Conservation (phyloP, 2,329 filamentous ascomycete species). For the Exophiala oligosperma region DNA sequence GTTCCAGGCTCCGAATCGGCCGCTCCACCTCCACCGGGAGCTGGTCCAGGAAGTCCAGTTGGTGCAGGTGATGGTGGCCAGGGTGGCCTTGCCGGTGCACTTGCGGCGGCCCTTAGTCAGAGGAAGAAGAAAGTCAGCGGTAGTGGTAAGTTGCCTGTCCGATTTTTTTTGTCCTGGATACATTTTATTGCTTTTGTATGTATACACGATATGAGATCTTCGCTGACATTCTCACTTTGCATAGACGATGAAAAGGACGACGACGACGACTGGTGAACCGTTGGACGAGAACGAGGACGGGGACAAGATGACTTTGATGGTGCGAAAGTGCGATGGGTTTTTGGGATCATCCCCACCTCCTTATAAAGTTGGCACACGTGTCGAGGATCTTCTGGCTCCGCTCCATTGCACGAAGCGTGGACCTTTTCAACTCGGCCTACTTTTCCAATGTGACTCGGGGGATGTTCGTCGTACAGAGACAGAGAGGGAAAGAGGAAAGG, state of each 20-base stretch:
- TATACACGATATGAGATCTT: neutral
- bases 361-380: no score
- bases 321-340: no score
- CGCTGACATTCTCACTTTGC: constrained; percentile 29
- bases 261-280: constrained; percentile 46
- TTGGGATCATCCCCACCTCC: no score
- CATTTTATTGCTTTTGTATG: neutral
- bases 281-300: neutral
- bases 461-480: no score
- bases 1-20: constrained; percentile 56
- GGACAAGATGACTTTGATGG: no score
- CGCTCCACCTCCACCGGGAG: constrained; percentile 52
- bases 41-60: constrained; percentile 50
- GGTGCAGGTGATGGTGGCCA: constrained; percentile 36
- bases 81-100: constrained; percentile 74
- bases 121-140: constrained; percentile 92
- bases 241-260: constrained; percentile 49
- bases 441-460: no score
- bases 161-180: constrained; percentile 6
- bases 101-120: constrained; percentile 75
- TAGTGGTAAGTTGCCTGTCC: constrained; percentile 70
- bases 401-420: no score
- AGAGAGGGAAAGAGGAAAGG: no score
- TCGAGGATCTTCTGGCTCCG: no score
- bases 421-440: no score